A percentile compares a stretch with the other conserved stretches of the same genome.
phyloP scores from a whole-genome alignment of 352 stramenopile genomes.

The Plasmopara muralis region DNA sequence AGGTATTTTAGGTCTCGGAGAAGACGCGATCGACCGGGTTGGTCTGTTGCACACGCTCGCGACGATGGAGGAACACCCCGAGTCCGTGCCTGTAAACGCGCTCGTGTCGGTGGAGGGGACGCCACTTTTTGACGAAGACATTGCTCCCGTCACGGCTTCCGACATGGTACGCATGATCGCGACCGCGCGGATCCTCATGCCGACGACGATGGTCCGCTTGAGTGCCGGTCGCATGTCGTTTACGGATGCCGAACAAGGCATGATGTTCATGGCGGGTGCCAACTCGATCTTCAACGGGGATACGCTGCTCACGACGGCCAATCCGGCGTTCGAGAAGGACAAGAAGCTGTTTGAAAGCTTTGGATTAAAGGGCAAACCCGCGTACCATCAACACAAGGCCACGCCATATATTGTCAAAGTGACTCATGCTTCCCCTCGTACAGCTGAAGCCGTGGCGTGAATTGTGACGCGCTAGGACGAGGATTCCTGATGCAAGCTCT shows the following conservation, averaged over 20 bases:
- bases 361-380: constrained; percentile 92
- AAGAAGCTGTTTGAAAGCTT: constrained; percentile 92
- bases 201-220: constrained; percentile 95
- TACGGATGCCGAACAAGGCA: constrained; percentile 92
- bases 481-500: no score
- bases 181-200: constrained; percentile 96
- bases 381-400: constrained; percentile 85
- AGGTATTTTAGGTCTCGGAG: constrained; percentile 95
- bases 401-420: constrained; percentile 82
- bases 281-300: constrained; percentile 99
- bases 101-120: constrained; percentile 94
- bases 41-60: constrained; percentile 93
- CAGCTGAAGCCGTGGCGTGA: constrained; percentile 32
- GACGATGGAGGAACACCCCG: constrained; percentile 93
- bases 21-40: constrained; percentile 92
- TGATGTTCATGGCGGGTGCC: constrained; percentile 96
- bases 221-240: constrained; percentile 96
- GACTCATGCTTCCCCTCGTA: constrained; percentile 38
- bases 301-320: constrained; percentile 94
- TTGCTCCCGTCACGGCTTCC: constrained; percentile 87
- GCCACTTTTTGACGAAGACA: constrained; percentile 88
- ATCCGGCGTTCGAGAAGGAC: constrained; percentile 95
- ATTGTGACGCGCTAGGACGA: neutral
- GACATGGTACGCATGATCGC: constrained; percentile 98
- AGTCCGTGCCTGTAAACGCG: constrained; percentile 96